Percentiles rank a stretch among this genome's conserved stretches.
Conservation (phyloP, 2,329 filamentous ascomycete genomes). For the Xylariaceae sp. region DNA sequence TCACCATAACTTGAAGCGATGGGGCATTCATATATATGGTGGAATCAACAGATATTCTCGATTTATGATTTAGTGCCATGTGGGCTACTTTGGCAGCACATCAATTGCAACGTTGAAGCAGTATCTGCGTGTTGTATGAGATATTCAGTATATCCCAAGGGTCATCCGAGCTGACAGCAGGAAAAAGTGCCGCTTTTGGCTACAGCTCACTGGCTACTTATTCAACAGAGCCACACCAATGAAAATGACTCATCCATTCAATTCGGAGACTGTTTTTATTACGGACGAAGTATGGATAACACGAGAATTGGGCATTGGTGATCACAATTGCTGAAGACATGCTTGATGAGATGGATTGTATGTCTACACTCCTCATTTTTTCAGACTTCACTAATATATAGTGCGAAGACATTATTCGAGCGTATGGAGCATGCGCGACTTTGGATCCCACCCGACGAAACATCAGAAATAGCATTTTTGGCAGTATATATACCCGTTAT, state of each 20-base stretch:
- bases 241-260: neutral
- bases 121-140: neutral
- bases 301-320: neutral
- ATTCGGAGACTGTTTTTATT: neutral
- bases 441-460: neutral
- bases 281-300: neutral
- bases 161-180: neutral
- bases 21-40: neutral
- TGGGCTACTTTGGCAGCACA: neutral
- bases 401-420: neutral
- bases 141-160: neutral
- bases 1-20: neutral
- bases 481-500: neutral
- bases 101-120: neutral
- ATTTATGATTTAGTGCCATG: neutral
- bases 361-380: neutral
- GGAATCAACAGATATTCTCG: neutral
- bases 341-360: neutral
- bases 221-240: neutral
- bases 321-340: neutral
- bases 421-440: neutral
- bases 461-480: neutral
- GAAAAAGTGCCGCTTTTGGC: neutral
- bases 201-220: neutral
- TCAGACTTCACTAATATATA: neutral